phyloP scores from a whole-genome alignment of 805 yeast species.

The Schwanniomyces polymorphus region DNA sequence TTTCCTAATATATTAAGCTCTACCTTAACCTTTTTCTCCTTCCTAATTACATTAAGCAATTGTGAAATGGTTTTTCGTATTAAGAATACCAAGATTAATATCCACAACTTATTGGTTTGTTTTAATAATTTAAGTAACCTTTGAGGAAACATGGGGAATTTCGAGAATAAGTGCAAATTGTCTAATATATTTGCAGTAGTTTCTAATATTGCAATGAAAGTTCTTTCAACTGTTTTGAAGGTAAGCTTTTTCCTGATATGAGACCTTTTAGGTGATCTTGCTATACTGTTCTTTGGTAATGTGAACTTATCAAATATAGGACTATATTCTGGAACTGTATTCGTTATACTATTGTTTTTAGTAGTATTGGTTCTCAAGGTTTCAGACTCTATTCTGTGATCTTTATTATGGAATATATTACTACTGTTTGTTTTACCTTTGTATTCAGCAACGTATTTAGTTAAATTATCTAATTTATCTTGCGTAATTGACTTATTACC shows the following conservation, averaged over 20 bases:
- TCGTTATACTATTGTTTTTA: neutral
- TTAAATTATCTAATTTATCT: slow-evolving; percentile 33
- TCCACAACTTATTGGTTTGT: slow-evolving; percentile 46
- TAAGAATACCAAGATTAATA: slow-evolving; percentile 38
- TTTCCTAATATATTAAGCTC: slow-evolving; percentile 32
- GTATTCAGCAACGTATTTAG: slow-evolving; percentile 22
- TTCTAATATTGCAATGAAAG: slow-evolving; percentile 31
- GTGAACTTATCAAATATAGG: slow-evolving; percentile 33
- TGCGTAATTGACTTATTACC: slow-evolving; percentile 39
- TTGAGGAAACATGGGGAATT: slow-evolving; percentile 44
- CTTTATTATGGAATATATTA: neutral
- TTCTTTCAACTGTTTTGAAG: slow-evolving; percentile 29
- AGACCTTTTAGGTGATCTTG: slow-evolving; percentile 3
- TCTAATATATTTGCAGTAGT: slow-evolving; percentile 39
- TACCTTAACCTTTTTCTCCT: slow-evolving; percentile 35
- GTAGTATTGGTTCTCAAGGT: neutral
- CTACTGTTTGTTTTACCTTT: slow-evolving; percentile 3
- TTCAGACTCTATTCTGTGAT: neutral
- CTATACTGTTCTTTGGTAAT: slow-evolving; percentile 12
- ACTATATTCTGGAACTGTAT: slow-evolving; percentile 24
- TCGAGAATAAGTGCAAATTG: slow-evolving; percentile 41
- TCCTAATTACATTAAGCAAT: slow-evolving; percentile 37
- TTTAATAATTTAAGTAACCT: slow-evolving; percentile 27
- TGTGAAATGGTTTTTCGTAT: slow-evolving; percentile 43
- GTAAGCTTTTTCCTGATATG: slow-evolving; percentile 16